These are phyloP conservation scores for Beauveria rudraprayagi DNA, from an alignment of 2,329 filamentous ascomycete species.

Conservation along the genomic window DNA sequence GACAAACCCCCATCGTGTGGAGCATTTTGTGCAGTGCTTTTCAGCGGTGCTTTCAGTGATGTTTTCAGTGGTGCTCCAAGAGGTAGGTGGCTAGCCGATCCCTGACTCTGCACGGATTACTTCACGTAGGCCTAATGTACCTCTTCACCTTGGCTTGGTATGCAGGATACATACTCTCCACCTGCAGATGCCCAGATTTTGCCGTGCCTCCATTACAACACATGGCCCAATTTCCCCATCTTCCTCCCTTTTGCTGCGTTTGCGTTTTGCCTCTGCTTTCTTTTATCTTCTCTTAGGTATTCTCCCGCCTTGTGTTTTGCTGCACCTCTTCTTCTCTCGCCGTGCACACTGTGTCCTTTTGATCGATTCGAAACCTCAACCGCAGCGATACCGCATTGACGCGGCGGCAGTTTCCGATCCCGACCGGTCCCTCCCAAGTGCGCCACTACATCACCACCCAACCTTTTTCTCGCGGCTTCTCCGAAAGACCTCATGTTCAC, in stretches of 20 bases:
- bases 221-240: neutral
- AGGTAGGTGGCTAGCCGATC: no score
- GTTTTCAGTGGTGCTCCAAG: no score
- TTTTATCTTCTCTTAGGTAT: neutral
- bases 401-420: neutral
- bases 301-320: neutral
- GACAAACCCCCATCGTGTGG: no score
- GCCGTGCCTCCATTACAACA: neutral
- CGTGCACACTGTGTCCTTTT: neutral
- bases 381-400: neutral
- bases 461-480: neutral
- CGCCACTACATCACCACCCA: neutral
- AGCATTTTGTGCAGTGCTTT: no score
- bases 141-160: no score
- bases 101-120: no score
- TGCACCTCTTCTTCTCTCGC: neutral
- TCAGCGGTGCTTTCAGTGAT: no score
- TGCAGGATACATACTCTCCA: neutral
- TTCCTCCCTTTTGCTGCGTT: neutral
- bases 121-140: no score
- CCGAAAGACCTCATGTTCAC: conserved; percentile 3
- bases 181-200: neutral
- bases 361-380: neutral
- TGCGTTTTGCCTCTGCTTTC: neutral
- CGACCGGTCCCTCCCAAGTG: no score